phyloP scores from a whole-genome alignment of 305 asterid genomes.

The Fraxinus xanthoxyloides region DNA sequence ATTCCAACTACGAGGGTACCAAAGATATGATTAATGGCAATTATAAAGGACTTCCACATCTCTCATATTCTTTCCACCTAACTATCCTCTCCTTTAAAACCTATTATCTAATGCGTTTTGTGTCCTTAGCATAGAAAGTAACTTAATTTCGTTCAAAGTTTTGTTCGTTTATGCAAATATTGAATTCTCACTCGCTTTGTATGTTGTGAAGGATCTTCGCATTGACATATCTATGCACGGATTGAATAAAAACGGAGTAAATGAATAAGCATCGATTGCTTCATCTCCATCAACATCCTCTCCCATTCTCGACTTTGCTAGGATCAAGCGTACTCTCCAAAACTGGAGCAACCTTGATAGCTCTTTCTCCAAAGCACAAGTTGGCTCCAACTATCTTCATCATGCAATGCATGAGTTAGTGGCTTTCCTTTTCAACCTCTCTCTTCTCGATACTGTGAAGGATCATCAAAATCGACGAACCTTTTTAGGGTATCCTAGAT shows the following conservation, averaged over 20 bases:
- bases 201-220: background rate
- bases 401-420: background rate
- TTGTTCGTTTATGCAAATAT: background rate
- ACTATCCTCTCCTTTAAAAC: background rate
- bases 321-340: background rate
- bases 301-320: background rate
- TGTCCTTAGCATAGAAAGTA: background rate
- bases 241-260: background rate
- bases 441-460: background rate
- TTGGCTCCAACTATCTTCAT: background rate
- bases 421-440: conserved; percentile 15
- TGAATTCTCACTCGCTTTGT: background rate
- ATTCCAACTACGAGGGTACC: background rate
- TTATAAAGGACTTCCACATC: background rate
- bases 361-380: background rate
- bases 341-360: background rate
- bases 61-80: background rate
- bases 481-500: background rate
- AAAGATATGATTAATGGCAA: background rate
- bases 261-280: background rate
- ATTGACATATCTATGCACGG: background rate
- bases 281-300: background rate
- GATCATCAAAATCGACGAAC: background rate
- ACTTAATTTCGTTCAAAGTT: background rate
- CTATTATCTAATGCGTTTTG: background rate